Conservation (phyloP, 352 stramenopile species). For the Lagenidium sp. region DNA sequence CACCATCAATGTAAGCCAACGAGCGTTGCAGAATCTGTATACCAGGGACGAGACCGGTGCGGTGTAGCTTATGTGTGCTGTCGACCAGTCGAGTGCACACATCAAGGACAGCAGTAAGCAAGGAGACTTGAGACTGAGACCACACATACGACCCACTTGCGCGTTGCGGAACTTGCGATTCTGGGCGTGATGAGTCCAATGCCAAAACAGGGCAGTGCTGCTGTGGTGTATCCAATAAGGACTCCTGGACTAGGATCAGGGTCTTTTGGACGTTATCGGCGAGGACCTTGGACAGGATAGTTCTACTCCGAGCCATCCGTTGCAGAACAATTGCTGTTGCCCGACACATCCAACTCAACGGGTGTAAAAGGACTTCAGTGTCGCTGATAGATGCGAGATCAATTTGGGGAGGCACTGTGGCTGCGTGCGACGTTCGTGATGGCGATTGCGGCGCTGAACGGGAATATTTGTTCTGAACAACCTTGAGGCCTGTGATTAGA, state of each 20-base stretch:
- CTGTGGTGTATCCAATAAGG: constrained; percentile 30
- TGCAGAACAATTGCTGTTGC: constrained; percentile 66
- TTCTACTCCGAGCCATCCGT: constrained; percentile 62
- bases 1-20: constrained; percentile 26
- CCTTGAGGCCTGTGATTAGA: constrained; percentile 48
- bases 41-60: constrained; percentile 51
- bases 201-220: constrained; percentile 5
- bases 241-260: constrained; percentile 57
- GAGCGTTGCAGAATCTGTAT: constrained; percentile 58
- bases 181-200: no score
- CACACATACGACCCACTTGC: constrained; percentile 18
- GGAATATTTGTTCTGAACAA: constrained; percentile 56
- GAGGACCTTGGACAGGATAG: constrained; percentile 60
- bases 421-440: no score
- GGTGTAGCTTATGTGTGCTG: constrained; percentile 72
- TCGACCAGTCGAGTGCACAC: constrained; percentile 63
- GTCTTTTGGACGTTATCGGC: constrained; percentile 76
- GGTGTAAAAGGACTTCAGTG: constrained; percentile 24
- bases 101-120: constrained; percentile 66
- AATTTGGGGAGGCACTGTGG: no score
- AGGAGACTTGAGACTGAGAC: constrained; percentile 56
- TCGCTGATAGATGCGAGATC: constrained; percentile 9
- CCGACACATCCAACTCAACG: constrained; percentile 54
- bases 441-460: no score
- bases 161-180: constrained; percentile 1